Evolutionary conservation across 2,329 filamentous ascomycete species (phyloP), one percentile per base, ranked within the genome.

Genomic region (Metarhizium album): DNA sequence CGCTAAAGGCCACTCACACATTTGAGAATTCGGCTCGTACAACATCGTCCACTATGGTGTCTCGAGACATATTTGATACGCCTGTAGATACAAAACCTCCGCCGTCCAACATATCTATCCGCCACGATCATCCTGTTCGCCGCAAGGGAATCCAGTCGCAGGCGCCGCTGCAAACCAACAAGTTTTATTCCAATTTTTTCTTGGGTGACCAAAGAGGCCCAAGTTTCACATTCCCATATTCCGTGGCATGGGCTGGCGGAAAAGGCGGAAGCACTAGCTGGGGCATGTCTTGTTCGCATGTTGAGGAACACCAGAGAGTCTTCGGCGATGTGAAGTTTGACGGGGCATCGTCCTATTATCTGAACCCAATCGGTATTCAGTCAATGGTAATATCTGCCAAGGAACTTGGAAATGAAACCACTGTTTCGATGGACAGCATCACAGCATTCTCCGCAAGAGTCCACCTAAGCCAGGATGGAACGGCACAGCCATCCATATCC

Each of bases 111-210:
- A 75, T 85, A 46, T 49, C 60, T 8, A 64, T 67, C 40, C 71
- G 71, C 27, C 58, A 69, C 20, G 78, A 83, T 55, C 82, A 86
- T 55, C 82, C 82, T 0, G 78, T 79, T 24, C 67, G 75, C 40
- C 73, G 78, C 14, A 63, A 71, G 22, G 79, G 78, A 5, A 70
- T 84, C 38, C 62, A 59, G 31, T 64, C 70, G 16, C 58, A 66
- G 1, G 63, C 64, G 0, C 80, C 83, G 3, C 69, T 87, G 45
- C 73, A 80, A 47, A 91, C 87, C 23, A 91, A 90, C 72, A 90
- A 87, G 61, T 90, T 90, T 64, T 88, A 87, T 59, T 76, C 83
- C 58, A 93, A 93, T 60, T 81, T 93, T 55, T 89, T 89, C 64
- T 73, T 96, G 0, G 85, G 82, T 4, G 75, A 75, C 42, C 89